Conservation (phyloP, 2,329 filamentous ascomycete species). For the Aspergillus aculeatinus region DNA sequence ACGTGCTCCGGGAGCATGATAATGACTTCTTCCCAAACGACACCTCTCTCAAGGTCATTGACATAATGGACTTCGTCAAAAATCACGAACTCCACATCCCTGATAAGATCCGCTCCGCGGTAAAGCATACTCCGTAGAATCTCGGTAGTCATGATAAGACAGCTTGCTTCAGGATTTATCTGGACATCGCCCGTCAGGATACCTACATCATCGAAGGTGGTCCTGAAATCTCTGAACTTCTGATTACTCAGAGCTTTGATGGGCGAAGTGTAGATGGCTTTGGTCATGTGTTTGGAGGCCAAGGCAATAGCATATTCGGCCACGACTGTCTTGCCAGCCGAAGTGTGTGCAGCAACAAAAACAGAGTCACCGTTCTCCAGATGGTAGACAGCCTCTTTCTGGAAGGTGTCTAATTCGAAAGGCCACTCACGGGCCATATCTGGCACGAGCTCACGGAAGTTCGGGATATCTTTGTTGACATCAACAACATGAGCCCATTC, state of each 20-base stretch:
- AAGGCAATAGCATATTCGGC: constrained; percentile 97
- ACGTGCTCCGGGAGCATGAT: constrained; percentile 99
- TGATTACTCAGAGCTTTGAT: constrained; percentile 99
- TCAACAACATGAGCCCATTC: constrained; percentile 99
- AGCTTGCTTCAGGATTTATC: constrained; percentile 95
- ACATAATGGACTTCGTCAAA: constrained; percentile 99
- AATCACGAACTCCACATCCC: constrained; percentile 97
- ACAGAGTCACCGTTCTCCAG: constrained; percentile 95
- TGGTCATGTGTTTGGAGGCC: constrained; percentile 98
- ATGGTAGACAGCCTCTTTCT: constrained; percentile 98
- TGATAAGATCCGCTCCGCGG: constrained; percentile 88
- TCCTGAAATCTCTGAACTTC: constrained; percentile 93
- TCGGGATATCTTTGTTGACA: constrained; percentile 87
- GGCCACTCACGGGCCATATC: constrained; percentile 97
- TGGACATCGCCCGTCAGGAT: constrained; percentile 97
- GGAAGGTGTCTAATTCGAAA: constrained; percentile 95
- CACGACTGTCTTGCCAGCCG: constrained; percentile 95
- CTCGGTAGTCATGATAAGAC: constrained; percentile 98
- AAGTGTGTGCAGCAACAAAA: constrained; percentile 96
- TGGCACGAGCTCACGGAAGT: constrained; percentile 88
- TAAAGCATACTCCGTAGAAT: constrained; percentile 98
- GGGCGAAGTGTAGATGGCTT: constrained; percentile 97
- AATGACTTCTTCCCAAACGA: constrained; percentile 99
- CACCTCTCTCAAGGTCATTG: constrained; percentile 90
- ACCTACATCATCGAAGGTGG: constrained; percentile 89